phyloP scores from a whole-genome alignment of 169 alveolate species.

The Eimeria necatrix region DNA sequence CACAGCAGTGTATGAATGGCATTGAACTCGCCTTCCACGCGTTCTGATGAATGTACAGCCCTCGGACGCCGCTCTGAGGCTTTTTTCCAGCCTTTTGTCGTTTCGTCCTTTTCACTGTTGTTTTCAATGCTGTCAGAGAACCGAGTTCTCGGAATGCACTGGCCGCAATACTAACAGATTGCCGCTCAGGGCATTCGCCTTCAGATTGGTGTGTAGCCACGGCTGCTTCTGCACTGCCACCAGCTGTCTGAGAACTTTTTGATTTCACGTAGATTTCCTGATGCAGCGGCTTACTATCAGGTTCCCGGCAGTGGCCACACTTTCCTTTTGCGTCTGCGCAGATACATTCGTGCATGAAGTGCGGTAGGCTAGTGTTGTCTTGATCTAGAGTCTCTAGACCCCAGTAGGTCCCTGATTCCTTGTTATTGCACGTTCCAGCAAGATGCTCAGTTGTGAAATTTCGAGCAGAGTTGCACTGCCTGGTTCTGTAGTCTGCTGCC shows the following conservation, averaged over 20 bases:
- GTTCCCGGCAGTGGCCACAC: too few relatives aligned
- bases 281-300: too few relatives aligned
- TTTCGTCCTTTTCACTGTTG: slow-evolving; percentile 15
- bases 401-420: too few relatives aligned
- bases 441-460: neutral
- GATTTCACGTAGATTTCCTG: too few relatives aligned
- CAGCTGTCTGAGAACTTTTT: too few relatives aligned
- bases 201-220: neutral
- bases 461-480: neutral
- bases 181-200: neutral
- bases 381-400: too few relatives aligned
- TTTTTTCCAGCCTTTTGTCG: slow-evolving; percentile 71
- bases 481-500: neutral
- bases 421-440: neutral
- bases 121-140: slow-evolving; percentile 13
- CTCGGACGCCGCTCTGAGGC: slow-evolving; percentile 83
- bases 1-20: neutral
- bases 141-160: slow-evolving; percentile 61
- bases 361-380: too few relatives aligned
- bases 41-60: slow-evolving; percentile 81
- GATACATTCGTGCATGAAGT: too few relatives aligned
- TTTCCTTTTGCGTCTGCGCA: too few relatives aligned
- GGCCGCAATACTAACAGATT: neutral
- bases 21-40: slow-evolving; percentile 78
- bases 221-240: too few relatives aligned